A percentile compares a stretch with the other conserved stretches of the same genome.
These are phyloP conservation scores for Fusarium aywerte DNA, from an alignment of 2,329 filamentous ascomycete species.

Conservation along the genomic window DNA sequence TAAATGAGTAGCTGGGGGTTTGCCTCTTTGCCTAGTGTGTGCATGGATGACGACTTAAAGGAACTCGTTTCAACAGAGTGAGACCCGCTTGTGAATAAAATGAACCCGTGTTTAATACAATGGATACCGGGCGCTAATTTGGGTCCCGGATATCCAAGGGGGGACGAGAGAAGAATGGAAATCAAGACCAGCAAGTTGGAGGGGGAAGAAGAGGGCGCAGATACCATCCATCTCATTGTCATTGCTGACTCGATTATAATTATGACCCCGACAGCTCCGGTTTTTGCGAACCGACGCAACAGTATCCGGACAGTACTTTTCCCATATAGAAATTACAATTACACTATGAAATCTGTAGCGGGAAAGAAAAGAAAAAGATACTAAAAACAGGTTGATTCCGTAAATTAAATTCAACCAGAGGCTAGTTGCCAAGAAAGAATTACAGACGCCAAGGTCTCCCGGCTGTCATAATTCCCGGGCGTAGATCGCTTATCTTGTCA, in stretches of 20 bases:
- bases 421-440: neutral
- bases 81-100: constrained; percentile 15
- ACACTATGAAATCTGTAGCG: neutral
- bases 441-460: constrained; percentile 9
- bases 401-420: constrained; percentile 14
- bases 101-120: constrained; percentile 2
- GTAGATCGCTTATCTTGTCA: constrained; percentile 27
- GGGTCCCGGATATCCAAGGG: neutral
- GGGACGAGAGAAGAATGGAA: neutral
- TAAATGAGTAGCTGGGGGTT: neutral
- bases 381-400: neutral
- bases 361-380: neutral
- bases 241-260: constrained; percentile 22
- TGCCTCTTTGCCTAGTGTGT: constrained; percentile 2
- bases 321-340: neutral
- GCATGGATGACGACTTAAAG: constrained; percentile 4
- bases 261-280: neutral
- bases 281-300: constrained; percentile 2
- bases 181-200: neutral
- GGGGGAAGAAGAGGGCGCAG: neutral
- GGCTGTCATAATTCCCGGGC: constrained; percentile 19
- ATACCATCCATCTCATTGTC: constrained; percentile 1
- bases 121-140: neutral
- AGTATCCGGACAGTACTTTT: constrained; percentile 5
- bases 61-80: neutral